Percentiles rank a stretch among this genome's conserved stretches.
phyloP scores from a whole-genome alignment of 495 filamentous ascomycete genomes.

The Neurospora sp. region DNA sequence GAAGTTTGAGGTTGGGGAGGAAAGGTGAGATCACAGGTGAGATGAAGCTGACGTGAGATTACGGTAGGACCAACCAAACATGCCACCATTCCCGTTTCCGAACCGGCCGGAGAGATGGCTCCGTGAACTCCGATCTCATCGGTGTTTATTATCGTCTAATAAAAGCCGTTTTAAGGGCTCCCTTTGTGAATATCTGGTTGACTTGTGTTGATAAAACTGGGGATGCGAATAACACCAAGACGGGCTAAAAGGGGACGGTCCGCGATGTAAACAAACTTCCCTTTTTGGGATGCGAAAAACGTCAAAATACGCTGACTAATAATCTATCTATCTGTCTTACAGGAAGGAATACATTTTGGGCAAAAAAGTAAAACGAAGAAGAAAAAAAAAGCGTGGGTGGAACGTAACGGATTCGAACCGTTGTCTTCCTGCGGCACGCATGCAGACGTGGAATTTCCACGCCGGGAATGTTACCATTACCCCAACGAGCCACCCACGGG shows the following conservation, averaged over 20 bases:
- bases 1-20: neutral
- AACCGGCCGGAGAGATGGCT: neutral
- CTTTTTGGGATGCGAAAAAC: neutral
- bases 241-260: neutral
- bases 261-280: neutral
- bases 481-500: neutral
- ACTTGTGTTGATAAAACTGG: too few species aligned
- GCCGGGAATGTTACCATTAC: neutral
- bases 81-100: neutral
- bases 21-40: neutral
- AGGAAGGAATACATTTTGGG: neutral
- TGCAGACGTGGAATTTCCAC: neutral
- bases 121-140: neutral
- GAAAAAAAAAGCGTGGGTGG: neutral
- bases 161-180: neutral
- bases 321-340: neutral
- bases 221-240: too few species aligned
- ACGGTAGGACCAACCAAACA: neutral
- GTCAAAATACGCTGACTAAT: neutral
- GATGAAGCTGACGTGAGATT: neutral
- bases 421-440: neutral
- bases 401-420: neutral
- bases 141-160: neutral
- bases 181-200: too few species aligned
- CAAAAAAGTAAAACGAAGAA: too few species aligned